Evolutionary conservation across 768 basidiomycete species (phyloP).

Genomic region (Trametes meyenii): DNA sequence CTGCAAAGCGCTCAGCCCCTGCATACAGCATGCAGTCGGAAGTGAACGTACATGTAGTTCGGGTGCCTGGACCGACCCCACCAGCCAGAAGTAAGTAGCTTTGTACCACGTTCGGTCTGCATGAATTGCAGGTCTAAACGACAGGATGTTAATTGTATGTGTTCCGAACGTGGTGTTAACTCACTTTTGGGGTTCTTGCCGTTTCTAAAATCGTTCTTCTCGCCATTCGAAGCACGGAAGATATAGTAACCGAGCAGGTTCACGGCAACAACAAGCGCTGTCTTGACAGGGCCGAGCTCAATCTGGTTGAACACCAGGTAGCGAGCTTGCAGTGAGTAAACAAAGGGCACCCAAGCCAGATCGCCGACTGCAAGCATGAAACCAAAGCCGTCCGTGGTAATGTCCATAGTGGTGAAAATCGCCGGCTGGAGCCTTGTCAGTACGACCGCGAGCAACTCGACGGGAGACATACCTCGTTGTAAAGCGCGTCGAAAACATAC

Average conservation of each 20-base stretch:
- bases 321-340: conserved; percentile 90
- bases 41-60: conserved; percentile 72
- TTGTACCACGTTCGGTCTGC: conserved; percentile 82
- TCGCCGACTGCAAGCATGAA: conserved; percentile 98
- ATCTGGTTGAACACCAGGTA: conserved; percentile 90
- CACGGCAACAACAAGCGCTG: conserved; percentile 59
- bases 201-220: conserved; percentile 95
- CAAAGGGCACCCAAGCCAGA: conserved; percentile 92
- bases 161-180: neutral
- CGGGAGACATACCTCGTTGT: conserved; percentile 73
- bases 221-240: conserved; percentile 85
- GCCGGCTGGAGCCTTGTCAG: conserved; percentile 56
- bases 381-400: conserved; percentile 96
- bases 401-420: conserved; percentile 95
- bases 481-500: conserved; percentile 86
- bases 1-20: conserved; percentile 37
- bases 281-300: conserved; percentile 67
- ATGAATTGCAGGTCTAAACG: conserved; percentile 72
- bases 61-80: conserved; percentile 96
- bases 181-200: conserved; percentile 93
- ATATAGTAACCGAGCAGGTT: conserved; percentile 85
- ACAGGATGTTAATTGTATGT: neutral
- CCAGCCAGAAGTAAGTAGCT: conserved; percentile 94
- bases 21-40: neutral
- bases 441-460: neutral